Percentiles rank a stretch among this genome's conserved stretches.
Conservation (phyloP, 306 rosid species). For the Astragalus membranaceus region DNA sequence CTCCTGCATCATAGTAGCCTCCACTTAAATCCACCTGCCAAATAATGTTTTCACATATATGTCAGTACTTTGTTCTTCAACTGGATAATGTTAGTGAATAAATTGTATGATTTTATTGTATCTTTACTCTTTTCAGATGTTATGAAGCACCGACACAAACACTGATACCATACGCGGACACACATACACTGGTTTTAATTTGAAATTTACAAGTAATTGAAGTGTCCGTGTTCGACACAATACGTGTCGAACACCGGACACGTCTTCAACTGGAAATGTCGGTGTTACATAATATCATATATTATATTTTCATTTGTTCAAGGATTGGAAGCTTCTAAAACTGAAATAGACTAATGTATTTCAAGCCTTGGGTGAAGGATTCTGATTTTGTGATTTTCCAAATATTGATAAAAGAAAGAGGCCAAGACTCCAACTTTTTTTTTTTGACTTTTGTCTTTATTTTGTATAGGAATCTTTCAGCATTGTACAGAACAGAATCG, state of each 20-base stretch:
- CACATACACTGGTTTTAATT: too few relatives aligned
- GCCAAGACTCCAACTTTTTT: not conserved
- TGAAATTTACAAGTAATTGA: too few relatives aligned
- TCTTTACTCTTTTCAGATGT: not conserved
- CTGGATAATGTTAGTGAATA: not conserved
- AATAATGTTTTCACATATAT: not conserved
- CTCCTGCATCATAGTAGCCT: constrained; percentile 94
- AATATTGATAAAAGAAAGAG: constrained; percentile 10
- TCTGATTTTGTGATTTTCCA: not conserved
- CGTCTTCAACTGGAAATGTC: too few relatives aligned
- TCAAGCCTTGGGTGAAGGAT: not conserved
- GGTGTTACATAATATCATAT: not conserved
- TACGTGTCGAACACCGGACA: too few relatives aligned
- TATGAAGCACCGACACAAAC: too few relatives aligned
- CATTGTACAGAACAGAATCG: not conserved
- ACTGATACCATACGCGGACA: too few relatives aligned
- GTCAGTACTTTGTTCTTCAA: not conserved
- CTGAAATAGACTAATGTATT: not conserved
- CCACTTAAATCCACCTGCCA: constrained; percentile 80
- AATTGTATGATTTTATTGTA: not conserved
- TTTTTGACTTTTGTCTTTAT: not conserved
- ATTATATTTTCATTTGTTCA: not conserved
- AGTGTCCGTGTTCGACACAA: too few relatives aligned
- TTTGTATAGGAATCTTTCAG: constrained; percentile 8
- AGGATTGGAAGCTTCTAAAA: not conserved